Percentiles rank a stretch among this genome's conserved stretches.
Conservation (phyloP, 306 rosid genomes). For the Trifolium repens region DNA sequence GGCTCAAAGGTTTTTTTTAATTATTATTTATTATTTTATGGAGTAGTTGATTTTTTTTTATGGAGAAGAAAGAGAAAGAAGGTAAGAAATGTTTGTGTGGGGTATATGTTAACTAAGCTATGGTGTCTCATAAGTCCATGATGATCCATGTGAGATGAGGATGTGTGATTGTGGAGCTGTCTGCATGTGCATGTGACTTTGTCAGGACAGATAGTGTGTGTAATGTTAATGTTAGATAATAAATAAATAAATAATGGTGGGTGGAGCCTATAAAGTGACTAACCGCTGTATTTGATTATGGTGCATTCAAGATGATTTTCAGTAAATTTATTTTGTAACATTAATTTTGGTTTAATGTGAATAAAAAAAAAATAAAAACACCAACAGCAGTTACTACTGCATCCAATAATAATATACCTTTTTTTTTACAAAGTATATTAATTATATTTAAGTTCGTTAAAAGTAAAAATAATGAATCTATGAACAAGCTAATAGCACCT, state of each 20-base stretch:
- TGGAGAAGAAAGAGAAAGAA: conserved; percentile 22
- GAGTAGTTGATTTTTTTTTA: background rate
- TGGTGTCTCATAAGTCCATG: conserved; percentile 48
- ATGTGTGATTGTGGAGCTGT: conserved; percentile 70
- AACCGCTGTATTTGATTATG: background rate
- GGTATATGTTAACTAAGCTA: conserved; percentile 49
- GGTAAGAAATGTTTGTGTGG: conserved; percentile 48
- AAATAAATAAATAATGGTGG: conserved; percentile 10
- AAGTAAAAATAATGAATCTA: too few relatives aligned
- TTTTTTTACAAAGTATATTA: too few relatives aligned
- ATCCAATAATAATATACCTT: too few relatives aligned
- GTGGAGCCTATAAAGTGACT: conserved; percentile 22
- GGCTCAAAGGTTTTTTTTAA: background rate
- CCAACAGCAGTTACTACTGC: too few relatives aligned
- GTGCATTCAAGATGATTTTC: background rate
- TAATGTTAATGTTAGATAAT: conserved; percentile 4
- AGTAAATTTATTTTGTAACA: background rate
- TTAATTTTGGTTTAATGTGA: too few relatives aligned
- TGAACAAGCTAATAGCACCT: too few relatives aligned
- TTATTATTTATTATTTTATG: background rate
- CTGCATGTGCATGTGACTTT: conserved; percentile 83
- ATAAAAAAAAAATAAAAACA: too few relatives aligned
- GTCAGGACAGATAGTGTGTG: conserved; percentile 54
- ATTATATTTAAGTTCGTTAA: too few relatives aligned
- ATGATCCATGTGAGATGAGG: conserved; percentile 62